Percentiles rank a stretch among this genome's conserved stretches.
Conservation (phyloP, 306 rosid genomes). For the Styphnolobium japonicum region DNA sequence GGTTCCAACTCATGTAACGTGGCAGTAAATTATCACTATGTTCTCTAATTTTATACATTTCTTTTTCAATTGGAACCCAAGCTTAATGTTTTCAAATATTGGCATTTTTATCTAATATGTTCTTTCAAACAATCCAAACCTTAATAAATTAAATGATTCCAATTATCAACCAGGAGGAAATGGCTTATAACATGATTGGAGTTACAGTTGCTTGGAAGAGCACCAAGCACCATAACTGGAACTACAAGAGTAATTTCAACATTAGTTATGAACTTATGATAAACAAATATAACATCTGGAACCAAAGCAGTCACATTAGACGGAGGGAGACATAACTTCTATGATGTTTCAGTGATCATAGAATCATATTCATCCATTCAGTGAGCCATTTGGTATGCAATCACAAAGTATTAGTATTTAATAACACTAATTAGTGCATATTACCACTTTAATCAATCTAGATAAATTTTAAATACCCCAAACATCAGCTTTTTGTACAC, state of each 20-base stretch:
- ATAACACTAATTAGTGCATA: too few relatives aligned
- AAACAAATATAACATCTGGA: background rate
- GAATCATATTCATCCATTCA: too few relatives aligned
- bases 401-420: background rate
- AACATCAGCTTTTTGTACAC: background rate
- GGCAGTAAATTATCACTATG: background rate
- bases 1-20: background rate
- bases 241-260: background rate
- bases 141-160: background rate
- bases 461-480: background rate
- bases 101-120: background rate
- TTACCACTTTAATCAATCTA: too few relatives aligned
- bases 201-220: background rate
- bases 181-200: background rate
- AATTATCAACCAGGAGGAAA: background rate
- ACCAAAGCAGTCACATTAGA: background rate
- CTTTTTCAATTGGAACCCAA: background rate
- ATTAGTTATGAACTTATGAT: too few relatives aligned
- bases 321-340: background rate
- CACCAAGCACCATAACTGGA: background rate
- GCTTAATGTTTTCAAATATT: background rate
- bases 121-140: background rate
- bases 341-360: background rate
- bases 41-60: background rate
- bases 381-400: background rate